These are phyloP conservation scores for Thelonectria discophora DNA, from an alignment of 2,329 filamentous ascomycete genomes.

Conservation along the genomic window DNA sequence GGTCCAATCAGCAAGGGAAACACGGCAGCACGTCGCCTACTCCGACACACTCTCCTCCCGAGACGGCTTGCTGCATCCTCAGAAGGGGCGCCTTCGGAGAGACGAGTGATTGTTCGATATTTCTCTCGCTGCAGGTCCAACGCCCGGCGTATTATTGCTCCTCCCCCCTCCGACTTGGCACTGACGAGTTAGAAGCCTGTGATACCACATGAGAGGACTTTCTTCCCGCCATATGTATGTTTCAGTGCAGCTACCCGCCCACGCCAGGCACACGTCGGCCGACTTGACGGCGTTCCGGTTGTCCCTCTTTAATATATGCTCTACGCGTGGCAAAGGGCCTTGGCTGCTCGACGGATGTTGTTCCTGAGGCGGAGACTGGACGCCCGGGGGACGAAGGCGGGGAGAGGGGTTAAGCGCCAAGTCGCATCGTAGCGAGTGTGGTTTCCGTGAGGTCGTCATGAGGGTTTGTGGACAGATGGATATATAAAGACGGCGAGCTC, in stretches of 20 bases:
- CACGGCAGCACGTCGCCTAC: slow-evolving; percentile 22
- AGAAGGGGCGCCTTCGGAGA: slow-evolving; percentile 23
- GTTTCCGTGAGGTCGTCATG: slow-evolving; percentile 28
- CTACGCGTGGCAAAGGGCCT: slow-evolving; percentile 21
- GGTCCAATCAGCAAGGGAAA: slow-evolving; percentile 10
- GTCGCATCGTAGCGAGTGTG: slow-evolving; percentile 19
- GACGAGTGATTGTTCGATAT: slow-evolving; percentile 26
- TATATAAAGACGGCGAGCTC: slow-evolving; percentile 27
- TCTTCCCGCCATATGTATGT: background rate
- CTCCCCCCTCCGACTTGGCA: slow-evolving; percentile 19
- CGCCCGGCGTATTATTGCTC: slow-evolving; percentile 10
- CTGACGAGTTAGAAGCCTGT: slow-evolving; percentile 3
- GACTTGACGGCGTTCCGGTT: background rate
- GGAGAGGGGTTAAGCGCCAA: slow-evolving; percentile 7
- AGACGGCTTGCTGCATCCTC: slow-evolving; percentile 31
- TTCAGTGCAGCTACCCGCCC: slow-evolving; percentile 4
- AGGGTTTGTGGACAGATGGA: background rate
- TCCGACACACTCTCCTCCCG: slow-evolving; percentile 24
- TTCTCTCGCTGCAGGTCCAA: slow-evolving; percentile 31
- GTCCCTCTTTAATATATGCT: slow-evolving; percentile 18
- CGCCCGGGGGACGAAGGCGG: slow-evolving; percentile 1
- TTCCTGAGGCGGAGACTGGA: slow-evolving; percentile 21
- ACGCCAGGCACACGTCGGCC: background rate
- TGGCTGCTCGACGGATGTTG: slow-evolving; percentile 13
- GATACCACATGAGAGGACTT: background rate